These are phyloP conservation scores for Cystofilobasidium capitatum DNA, from an alignment of 768 basidiomycete species.

Conservation along the genomic window DNA sequence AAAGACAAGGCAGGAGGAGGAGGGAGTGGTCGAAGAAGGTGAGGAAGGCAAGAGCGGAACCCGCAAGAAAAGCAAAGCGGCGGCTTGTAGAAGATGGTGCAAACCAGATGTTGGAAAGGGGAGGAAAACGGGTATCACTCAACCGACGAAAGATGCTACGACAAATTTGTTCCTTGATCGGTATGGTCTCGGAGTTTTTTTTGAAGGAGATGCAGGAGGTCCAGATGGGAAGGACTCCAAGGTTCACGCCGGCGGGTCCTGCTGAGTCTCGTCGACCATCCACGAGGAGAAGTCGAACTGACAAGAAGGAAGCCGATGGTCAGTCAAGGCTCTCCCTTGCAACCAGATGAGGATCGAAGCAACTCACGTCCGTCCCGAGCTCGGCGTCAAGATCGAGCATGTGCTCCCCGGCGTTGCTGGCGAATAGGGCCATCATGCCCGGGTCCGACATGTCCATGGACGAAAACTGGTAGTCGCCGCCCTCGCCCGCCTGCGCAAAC, in stretches of 20 bases:
- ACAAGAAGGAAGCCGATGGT: neutral
- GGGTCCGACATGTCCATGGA: neutral
- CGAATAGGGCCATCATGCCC: neutral
- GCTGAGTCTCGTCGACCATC: conserved; percentile 6
- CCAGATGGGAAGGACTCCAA: neutral
- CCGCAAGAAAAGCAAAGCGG: no score
- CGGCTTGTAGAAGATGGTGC: no score
- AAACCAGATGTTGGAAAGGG: no score
- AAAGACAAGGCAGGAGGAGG: no score
- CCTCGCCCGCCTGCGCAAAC: neutral
- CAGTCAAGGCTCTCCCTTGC: neutral
- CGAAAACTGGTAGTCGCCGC: neutral
- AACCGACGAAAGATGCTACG: no score
- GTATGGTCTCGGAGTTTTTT: neutral
- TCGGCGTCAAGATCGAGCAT: conserved; percentile 5
- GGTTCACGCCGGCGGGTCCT: neutral
- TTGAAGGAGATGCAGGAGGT: neutral
- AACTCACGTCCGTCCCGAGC: conserved; percentile 2
- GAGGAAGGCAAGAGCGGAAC: no score
- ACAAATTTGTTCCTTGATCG: no score
- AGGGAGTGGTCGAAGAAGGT: no score
- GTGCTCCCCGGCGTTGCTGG: neutral
- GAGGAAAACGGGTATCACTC: no score
- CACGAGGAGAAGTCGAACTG: conserved; percentile 4
- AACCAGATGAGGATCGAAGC: neutral